Base-by-base conservation (phyloP, 2,329 filamentous ascomycete genomes). In the Botryosphaeria dothidea region DNA sequence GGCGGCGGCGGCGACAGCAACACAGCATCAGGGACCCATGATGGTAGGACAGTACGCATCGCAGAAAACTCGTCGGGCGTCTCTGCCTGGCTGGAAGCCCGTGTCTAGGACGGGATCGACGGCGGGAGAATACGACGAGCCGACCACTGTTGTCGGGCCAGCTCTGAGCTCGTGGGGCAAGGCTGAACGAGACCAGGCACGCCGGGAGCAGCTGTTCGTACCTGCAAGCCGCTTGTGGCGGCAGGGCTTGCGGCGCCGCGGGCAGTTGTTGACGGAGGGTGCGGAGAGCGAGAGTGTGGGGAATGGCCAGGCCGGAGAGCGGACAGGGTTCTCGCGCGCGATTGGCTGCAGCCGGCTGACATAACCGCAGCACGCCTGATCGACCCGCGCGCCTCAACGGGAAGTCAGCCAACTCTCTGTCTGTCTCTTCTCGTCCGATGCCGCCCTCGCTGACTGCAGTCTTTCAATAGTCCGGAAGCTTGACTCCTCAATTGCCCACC, bases 401-500 rank as follows among this genome's bases (percentile, higher is more conserved):
- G 56, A 46, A 34, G 29, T 36, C 43, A 60, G 56, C 27, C 51
- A 25, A 15, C 54, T 43, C 25, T 46, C 56, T 60, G 38, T 31
- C 29, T 38, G 11, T 17, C 51, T 60, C 56, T 60, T 60, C 41
- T 60, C 56, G 56, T 34, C 56, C 56, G 56, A 60, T 27, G 27
- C 56, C 36, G 56, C 41, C n/a, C 36, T 8, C 56, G 56, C 56
- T 60, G 56, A 60, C 56, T 46, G 56, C 56, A 60, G 38, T 46
- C 56, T 17, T 21, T 34, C 56, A 60, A 45, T 60, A 60, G 56
- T 31, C 56, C 41, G 17, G 27, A 49, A 21, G 41, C 56, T 31
- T 45, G 25, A 38, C 17, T 11, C 11, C 56, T 46, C 54, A 57
- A 57, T 57, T 57, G 54, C 36, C 54, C 17, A 15, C 56, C 13